Percentiles rank a stretch among this genome's conserved stretches.
Evolutionary conservation across 768 basidiomycete genomes (phyloP).

Genomic region (Boletus rubroflammeus): DNA sequence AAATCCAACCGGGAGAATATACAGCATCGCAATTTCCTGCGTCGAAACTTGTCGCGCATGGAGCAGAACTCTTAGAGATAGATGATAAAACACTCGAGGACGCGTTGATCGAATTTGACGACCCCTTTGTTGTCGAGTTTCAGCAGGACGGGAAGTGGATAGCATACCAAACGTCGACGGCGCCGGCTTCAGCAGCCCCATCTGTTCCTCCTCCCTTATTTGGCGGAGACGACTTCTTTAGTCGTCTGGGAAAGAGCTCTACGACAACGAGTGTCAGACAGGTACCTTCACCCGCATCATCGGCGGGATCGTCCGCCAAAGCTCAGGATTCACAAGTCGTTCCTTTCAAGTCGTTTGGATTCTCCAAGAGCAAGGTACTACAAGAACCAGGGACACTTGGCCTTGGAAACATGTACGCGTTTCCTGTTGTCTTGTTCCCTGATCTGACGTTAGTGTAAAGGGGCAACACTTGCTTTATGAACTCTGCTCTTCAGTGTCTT

Average conservation of each 20-base stretch:
- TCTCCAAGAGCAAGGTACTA: constrained; percentile 37
- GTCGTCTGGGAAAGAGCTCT: constrained; percentile 33
- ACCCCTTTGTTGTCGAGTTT: constrained; percentile 77
- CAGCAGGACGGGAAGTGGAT: constrained; percentile 58
- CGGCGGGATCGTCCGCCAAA: constrained; percentile 22
- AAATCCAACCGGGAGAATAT: constrained; percentile 39
- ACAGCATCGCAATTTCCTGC: constrained; percentile 29
- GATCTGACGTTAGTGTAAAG: constrained; percentile 36
- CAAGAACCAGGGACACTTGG: constrained; percentile 77
- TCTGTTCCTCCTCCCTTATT: constrained; percentile 50
- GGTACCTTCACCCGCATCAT: constrained; percentile 20
- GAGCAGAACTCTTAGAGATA: constrained; percentile 40
- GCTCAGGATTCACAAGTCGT: constrained; percentile 23
- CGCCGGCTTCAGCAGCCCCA: constrained; percentile 4
- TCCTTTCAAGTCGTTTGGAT: constrained; percentile 33
- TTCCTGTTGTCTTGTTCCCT: neutral
- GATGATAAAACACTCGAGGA: constrained; percentile 55
- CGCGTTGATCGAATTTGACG: constrained; percentile 53
- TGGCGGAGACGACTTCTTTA: constrained; percentile 55
- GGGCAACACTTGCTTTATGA: constrained; percentile 99
- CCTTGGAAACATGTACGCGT: constrained; percentile 77
- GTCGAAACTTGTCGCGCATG: constrained; percentile 24
- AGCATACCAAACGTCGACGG: constrained; percentile 33
- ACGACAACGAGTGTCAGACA: constrained; percentile 22
- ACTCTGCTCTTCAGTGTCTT: constrained; percentile 95